Base-by-base conservation (phyloP, 345 rosid species). In the Aquilaria malaccensis region DNA sequence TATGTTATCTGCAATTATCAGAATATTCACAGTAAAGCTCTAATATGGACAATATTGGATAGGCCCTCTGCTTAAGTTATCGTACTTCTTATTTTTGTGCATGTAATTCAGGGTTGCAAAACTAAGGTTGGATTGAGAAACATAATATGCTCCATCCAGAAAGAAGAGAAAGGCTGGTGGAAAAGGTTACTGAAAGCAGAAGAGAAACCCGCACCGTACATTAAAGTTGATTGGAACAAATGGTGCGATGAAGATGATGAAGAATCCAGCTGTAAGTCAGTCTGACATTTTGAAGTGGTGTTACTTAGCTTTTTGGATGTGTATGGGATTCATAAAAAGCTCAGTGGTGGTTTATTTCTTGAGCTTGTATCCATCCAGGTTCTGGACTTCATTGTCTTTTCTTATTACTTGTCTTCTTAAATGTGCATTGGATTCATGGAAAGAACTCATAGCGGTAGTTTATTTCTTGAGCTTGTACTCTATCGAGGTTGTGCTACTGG, bases 221-320 rank as follows among this genome's bases (percentile, higher is more conserved):
- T 94, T 51, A 94, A 90, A 83, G 97, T 94, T 55, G 97, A 94
- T 73, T 94, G 97, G 97, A 94, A 90, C 68, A 94, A 80, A 74
- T 94, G 99, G 99, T 86, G 95, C n/a, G 99, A 94, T 60, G 99
- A 94, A 74, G 97, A 94, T 56, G 97, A 89, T 13, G 93, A 83
- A 59, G 82, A 80, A 58, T 60, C 72, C 45, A 48, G 63, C 62
- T 80, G 96, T 94, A 81, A 86, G 96, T 77, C 71, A 9, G 33
- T 41, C 10, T 49, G 11, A 13, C 2, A 7, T 66, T 49, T 58
- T 59, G 22, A 57, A 46, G 14, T 41, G 32, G 45, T 65, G 48
- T 57, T 33, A 33, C 60, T 58, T 10, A 46, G n/a, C 50, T 59
- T 55, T 33, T 54, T 56, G 46, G 32, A 48, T 33, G 52, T 55